These are phyloP conservation scores for Exophiala viscosa DNA, from an alignment of 2,329 filamentous ascomycete genomes.

Conservation along the genomic window DNA sequence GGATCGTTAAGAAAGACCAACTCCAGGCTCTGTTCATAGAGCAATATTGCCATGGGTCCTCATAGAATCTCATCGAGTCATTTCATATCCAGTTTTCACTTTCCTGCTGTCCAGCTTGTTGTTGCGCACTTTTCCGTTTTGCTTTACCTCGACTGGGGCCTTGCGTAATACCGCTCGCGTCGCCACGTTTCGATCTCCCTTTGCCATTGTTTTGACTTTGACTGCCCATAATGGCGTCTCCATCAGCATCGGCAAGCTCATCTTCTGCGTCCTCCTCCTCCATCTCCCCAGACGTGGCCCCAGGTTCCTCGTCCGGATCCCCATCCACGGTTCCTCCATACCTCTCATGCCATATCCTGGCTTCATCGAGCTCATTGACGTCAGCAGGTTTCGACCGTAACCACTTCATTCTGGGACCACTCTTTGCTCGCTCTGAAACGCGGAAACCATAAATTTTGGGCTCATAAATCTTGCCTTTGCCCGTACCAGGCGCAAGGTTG, in stretches of 20 bases:
- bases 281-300: constrained; percentile 41
- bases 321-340: constrained; percentile 32
- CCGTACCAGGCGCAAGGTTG: constrained; percentile 86
- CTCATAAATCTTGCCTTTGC: constrained; percentile 80
- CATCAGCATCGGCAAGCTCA: constrained; percentile 30
- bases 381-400: constrained; percentile 77
- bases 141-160: background rate
- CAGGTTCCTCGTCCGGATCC: constrained; percentile 33
- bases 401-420: constrained; percentile 96
- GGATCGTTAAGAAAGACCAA: too few species aligned
- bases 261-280: constrained; percentile 40
- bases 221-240: constrained; percentile 26
- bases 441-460: constrained; percentile 95
- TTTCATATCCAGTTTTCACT: background rate
- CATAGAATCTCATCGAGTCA: background rate
- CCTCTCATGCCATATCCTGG: constrained; percentile 36
- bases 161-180: background rate
- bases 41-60: too few species aligned
- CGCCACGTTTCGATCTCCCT: background rate
- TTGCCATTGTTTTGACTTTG: constrained; percentile 1
- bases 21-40: too few species aligned
- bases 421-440: constrained; percentile 83
- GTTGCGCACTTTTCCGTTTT: background rate
- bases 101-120: background rate
- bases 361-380: constrained; percentile 78